Conservation (phyloP, 331 rosid species). For the Acacia concinna region DNA sequence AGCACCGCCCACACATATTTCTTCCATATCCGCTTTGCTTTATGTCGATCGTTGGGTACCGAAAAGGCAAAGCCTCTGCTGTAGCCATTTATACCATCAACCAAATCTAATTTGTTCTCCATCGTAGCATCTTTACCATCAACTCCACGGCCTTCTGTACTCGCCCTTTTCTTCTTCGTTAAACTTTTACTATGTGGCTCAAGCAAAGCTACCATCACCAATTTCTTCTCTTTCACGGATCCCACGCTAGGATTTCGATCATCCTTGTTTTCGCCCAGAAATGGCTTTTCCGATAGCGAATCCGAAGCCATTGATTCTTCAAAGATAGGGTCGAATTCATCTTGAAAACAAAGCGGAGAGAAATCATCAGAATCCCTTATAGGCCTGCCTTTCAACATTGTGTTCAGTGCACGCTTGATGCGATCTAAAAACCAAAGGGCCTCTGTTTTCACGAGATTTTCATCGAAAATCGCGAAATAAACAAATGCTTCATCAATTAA, state of each 20-base stretch:
- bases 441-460: slow-evolving; percentile 48
- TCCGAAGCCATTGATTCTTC: neutral
- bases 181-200: neutral
- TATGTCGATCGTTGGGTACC: neutral
- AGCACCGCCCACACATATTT: slow-evolving; percentile 16
- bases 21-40: slow-evolving; percentile 8
- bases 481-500: slow-evolving; percentile 39
- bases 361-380: neutral
- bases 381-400: slow-evolving; percentile 15
- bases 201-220: neutral
- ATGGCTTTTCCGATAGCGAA: neutral
- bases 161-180: slow-evolving; percentile 2
- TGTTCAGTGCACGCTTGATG: slow-evolving; percentile 39
- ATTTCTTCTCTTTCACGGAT: slow-evolving; percentile 1
- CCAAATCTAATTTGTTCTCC: slow-evolving; percentile 2
- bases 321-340: slow-evolving; percentile 1
- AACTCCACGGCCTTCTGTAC: neutral
- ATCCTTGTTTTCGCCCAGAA: neutral
- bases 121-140: neutral
- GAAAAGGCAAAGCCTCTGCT: neutral
- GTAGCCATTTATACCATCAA: neutral
- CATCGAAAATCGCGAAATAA: slow-evolving; percentile 48
- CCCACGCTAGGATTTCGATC: neutral
- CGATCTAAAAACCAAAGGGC: slow-evolving; percentile 43
- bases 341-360: slow-evolving; percentile 9